Base-by-base conservation (phyloP, 768 basidiomycete species). In the Plicaturopsis crispa region DNA sequence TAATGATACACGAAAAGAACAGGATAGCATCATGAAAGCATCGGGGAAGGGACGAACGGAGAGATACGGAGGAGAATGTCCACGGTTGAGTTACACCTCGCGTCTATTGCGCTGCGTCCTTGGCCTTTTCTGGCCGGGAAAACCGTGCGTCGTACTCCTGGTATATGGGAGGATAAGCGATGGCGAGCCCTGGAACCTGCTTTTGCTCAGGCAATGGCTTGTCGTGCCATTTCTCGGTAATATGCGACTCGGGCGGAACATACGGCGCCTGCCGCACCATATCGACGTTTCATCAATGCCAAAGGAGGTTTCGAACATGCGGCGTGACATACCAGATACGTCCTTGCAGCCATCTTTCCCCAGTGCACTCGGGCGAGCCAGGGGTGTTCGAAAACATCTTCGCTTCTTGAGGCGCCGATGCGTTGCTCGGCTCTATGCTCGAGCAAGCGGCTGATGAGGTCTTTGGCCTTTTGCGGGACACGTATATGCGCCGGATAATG, bases 341-440 rank as follows among this genome's bases (percentile, higher is more conserved):
- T 51, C 28, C 68, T 61, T 1, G 51, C 48, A 8, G 59, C 45
- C 56, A 78, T 63, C 48, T 62, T 65, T 14, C 50, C 50, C 76
- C 74, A 78, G 39, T 70, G 60, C 10, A 79, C 54, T 16, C 56
- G 51, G 4, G 45, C 42, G 31, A 78, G 47, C 70, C 71, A 80
- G 2, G 61, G 54, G 39, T 78, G 72, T 4, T 46, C 39, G 30
- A 51, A 51, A 6, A 75, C 60, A 17, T 67, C 58, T 2, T 48
- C 37, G 17, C 54, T 50, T 22, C 54, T 60, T 0, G 50, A 45
- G 4, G 52, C 49, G 16, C 70, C 74, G 6, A 75, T 48, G 19
- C 77, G 65, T 30, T 61, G 22, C 10, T 48, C 36, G 0, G 66
- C 50, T 24, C 69, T 51, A 2, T 57, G 44, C 0, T 51, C 54